Base-by-base conservation (phyloP, 495 filamentous ascomycete genomes). In the Penicillium ucsense region DNA sequence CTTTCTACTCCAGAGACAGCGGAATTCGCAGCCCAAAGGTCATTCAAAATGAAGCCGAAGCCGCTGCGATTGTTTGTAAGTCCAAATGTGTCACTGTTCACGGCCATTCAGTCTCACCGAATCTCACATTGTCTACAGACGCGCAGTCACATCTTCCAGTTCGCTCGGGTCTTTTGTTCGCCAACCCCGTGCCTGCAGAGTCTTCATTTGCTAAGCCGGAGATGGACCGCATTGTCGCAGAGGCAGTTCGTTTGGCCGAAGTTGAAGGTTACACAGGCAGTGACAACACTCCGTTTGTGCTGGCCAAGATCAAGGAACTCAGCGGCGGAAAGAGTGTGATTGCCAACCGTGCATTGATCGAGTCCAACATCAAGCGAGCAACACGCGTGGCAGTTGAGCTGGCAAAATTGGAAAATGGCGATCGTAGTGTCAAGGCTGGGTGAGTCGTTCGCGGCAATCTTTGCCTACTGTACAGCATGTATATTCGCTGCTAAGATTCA, bases 1-100 rank as follows among this genome's bases (percentile, higher is more conserved):
- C 85, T 3, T 98, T 98, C 63, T 98, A 83, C 76, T 83, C 82
- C 4, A 71, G 89, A 20, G 88, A 95, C 30, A 95, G 89, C 60
- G 85, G 88, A 5, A 59, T 85, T 34, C 81, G 72, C 52, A 94
- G 88, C 57, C 91, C 94, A 1, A 73, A 77, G 37, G 77, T 83
- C 8, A 74, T 94, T 31, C 65, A 82, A 48, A 72, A 84, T 56
- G 86, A 92, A 56, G 70, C 69, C 42, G 85, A 96, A 59, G 92
- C 92, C 11, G 92, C 92, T 6, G 82, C 82, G 4, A 86, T 95
- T 8, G 83, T 95, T 48, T 76, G 84, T 87, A 72, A 65, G 78
- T 73, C 2, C 20, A 20, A 11, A 6, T 39, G n/a, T 2, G 46
- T 29, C 31, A 12, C 12, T 33, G 0, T 4, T 3, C 40, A n/a